A percentile compares a stretch with the other conserved stretches of the same genome.
Evolutionary conservation across 768 basidiomycete species (phyloP).

Genomic region (Suillus variegatus): DNA sequence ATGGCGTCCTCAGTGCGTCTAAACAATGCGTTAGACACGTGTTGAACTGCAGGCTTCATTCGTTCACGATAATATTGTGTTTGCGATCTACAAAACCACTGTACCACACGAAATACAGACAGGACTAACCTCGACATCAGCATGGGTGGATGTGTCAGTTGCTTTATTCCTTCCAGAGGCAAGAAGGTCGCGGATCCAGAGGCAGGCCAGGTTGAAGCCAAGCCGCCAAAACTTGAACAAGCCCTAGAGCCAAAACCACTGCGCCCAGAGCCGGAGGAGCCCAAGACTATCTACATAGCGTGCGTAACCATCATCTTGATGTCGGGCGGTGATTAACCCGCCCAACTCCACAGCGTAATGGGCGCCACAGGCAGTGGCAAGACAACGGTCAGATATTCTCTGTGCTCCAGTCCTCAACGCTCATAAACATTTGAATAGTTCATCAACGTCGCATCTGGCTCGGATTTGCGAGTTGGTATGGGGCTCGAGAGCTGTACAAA

Average conservation of each 20-base stretch:
- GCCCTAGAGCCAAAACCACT: background rate
- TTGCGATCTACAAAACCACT: constrained; percentile 3
- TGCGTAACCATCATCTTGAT: constrained; percentile 6
- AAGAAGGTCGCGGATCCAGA: background rate
- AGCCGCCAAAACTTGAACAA: background rate
- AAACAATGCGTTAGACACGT: background rate
- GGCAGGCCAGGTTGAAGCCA: background rate
- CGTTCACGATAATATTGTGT: background rate
- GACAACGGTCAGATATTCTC: constrained; percentile 14
- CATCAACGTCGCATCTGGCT: constrained; percentile 38
- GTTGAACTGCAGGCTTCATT: background rate
- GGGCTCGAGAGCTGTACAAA: constrained; percentile 39
- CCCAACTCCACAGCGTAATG: constrained; percentile 15
- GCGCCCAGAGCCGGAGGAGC: background rate
- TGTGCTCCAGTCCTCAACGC: background rate
- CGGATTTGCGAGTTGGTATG: constrained; percentile 31
- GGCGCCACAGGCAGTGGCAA: constrained; percentile 21
- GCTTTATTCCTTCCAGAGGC: background rate
- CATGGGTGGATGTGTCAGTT: constrained; percentile 4
- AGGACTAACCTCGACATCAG: background rate
- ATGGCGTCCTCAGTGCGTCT: background rate
- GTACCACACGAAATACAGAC: background rate
- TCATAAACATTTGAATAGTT: constrained; percentile 26
- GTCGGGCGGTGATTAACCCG: constrained; percentile 1
- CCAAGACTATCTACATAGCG: constrained; percentile 16